Base-by-base conservation (phyloP, 257 asterid genomes). In the Salvia hispanica region DNA sequence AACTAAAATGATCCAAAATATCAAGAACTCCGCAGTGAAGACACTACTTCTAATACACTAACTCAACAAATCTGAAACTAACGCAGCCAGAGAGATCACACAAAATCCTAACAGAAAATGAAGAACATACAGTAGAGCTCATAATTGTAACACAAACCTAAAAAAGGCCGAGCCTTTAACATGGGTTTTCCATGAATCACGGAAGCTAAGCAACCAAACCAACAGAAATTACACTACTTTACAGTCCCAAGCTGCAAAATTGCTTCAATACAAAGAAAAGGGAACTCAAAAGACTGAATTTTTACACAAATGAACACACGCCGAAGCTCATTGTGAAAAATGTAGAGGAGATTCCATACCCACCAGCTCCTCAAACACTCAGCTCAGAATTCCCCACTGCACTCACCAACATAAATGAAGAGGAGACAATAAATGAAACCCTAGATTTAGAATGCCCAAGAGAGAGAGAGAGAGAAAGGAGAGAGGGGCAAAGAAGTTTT, bases 381-480 rank as follows among this genome's bases (percentile, higher is more conserved):
- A 59, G 71, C 77, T 69, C 71, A 80, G 45, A 74, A 47, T 64
- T 67, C 42, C 46, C 72, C 71, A 70, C 67, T 58, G 51, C 72
- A 16, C 67, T 52, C 15, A 59, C 64, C 64, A 43, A 67, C 59
- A 66, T 36, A 37, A 75, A 76, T 57, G 8, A 21, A 47, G 60
- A 39, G 62, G 67, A 63, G 58, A 70, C 45, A 70, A 40, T 48
- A 64, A 61, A 43, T 6, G 77, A 86, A 88, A 87, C 88, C 98
- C 94, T 87, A 91, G 98, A 87, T 87, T 87, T 82, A 77, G 82
- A 82, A 79, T 66, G 80, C 67, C 63, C 69, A 64, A 43, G 81
- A 67, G 80, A 16, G 79, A 36, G 75, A 46, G 59, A 28, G 67
- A n/a, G 37, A 58, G 59, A 39, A 74, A 58, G 71, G 74, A 43